Evolutionary conservation across 1,284 basidiomycete genomes (phyloP), one percentile per base, ranked within the genome.

Genomic region (Lignosus rhinocerotis): DNA sequence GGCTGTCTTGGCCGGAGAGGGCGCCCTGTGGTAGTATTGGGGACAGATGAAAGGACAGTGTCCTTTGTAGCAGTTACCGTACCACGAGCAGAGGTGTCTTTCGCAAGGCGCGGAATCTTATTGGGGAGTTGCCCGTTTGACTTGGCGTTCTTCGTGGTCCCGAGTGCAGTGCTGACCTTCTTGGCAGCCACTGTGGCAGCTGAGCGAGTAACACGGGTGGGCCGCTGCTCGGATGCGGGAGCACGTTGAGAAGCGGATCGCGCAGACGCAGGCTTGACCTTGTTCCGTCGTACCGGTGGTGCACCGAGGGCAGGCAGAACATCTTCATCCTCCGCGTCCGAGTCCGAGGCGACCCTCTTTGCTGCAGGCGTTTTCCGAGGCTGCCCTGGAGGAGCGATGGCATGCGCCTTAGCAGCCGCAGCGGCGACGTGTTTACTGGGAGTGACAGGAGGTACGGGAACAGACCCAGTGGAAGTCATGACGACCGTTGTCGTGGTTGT

Each of bases 361-460:
- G 85, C 80, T 52, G 84, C 80, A 0, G 92, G 92, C 0, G 92
- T 93, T 76, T 94, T 94, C 59, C 92, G 85, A 21, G 92, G 92
- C 68, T 94, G 92, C 21, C 88, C 90, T 14, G 90, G 91, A 32
- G 90, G 87, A 7, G 82, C 80, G 32, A 90, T 89, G 17, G 80
- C 82, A 32, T 79, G 80, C 0, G 90, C 86, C 58, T 84, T 85
- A 14, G 87, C 86, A 6, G 84, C 73, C 8, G 88, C 89, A 5
- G 82, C 77, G 10, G 83, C 84, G 50, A 90, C 79, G 66, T 92
- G 88, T 60, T 84, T 85, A 69, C 84, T 87, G 11, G 91, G 92
- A 0, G 91, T 93, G 14, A 92, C 87, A 17, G 89, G 90, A 9
- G 86, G 88, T 6, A 87, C 70, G 8, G 78, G 69, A 21, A 55